Conservation (phyloP, 805 yeast genomes). For the Priceomyces castillae region DNA sequence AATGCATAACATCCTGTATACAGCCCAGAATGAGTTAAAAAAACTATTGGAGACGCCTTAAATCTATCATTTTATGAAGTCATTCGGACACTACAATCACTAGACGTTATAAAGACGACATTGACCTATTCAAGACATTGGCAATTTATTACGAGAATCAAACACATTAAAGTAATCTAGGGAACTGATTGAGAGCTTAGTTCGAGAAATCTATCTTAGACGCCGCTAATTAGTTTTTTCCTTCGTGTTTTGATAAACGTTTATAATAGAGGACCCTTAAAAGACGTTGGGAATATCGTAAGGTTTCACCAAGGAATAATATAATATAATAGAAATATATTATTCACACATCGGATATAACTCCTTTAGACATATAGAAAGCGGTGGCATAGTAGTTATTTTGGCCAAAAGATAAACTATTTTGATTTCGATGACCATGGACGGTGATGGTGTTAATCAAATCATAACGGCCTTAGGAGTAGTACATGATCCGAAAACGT, state of each 20-base stretch:
- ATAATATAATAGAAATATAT: no score
- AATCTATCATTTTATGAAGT: conserved; percentile 1
- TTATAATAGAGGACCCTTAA: not conserved
- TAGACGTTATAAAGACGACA: not conserved
- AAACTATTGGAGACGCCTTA: conserved; percentile 3
- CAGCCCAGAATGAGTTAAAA: not conserved
- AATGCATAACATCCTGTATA: conserved; percentile 5
- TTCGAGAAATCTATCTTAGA: not conserved
- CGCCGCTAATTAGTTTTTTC: not conserved
- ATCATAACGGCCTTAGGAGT: conserved; percentile 75
- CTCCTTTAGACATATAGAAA: no score
- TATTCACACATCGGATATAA: no score
- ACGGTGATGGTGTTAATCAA: conserved; percentile 64
- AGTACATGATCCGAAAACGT: conserved; percentile 64
- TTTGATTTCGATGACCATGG: conserved; percentile 44
- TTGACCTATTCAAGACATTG: not conserved
- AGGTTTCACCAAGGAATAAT: not conserved
- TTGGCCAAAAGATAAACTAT: not conserved
- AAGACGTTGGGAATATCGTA: not conserved
- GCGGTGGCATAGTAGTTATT: not conserved
- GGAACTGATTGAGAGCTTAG: not conserved
- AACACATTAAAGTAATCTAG: not conserved
- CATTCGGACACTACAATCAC: not conserved
- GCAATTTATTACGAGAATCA: not conserved
- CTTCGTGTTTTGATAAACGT: conserved; percentile 2